Conservation (phyloP, 805 yeast genomes). For the Candida ortonii region DNA sequence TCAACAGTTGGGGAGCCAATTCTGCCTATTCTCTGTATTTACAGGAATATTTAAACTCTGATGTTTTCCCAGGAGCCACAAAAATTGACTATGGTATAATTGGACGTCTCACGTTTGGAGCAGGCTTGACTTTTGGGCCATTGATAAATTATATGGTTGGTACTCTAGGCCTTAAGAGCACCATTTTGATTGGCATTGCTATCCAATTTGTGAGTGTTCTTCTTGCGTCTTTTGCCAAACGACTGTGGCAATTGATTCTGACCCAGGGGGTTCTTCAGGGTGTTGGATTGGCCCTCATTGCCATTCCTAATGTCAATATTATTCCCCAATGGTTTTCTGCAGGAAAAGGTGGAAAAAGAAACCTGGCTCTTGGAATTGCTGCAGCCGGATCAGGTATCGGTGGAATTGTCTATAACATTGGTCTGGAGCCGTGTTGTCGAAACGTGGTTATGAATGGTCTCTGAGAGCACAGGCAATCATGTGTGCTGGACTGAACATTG, state of each 20-base stretch:
- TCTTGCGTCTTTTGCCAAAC: conserved; percentile 57
- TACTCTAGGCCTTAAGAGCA: conserved; percentile 38
- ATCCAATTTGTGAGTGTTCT: conserved; percentile 54
- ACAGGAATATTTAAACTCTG: conserved; percentile 50
- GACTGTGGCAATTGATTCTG: conserved; percentile 62
- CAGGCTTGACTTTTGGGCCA: conserved; percentile 50
- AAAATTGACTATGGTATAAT: conserved; percentile 61
- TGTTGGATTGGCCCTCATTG: conserved; percentile 52
- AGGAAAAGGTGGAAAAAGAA: conserved; percentile 47
- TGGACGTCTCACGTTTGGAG: conserved; percentile 65
- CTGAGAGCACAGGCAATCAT: conserved; percentile 45
- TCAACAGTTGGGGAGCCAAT: conserved; percentile 73
- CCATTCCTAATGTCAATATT: conserved; percentile 56
- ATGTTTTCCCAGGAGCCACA: conserved; percentile 52
- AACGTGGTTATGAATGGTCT: conserved; percentile 45
- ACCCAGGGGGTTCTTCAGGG: conserved; percentile 70
- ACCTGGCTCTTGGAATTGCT: conserved; percentile 47
- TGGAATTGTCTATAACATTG: conserved; percentile 48
- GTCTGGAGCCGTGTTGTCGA: conserved; percentile 43
- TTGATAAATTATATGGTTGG: conserved; percentile 45
- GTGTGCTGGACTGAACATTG: conserved; percentile 33
- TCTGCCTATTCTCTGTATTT: conserved; percentile 64
- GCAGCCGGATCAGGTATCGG: conserved; percentile 54
- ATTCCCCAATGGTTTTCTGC: conserved; percentile 65
- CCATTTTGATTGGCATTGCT: conserved; percentile 45